phyloP scores from a whole-genome alignment of 2,329 filamentous ascomycete species.

The Talaromyces sp. region DNA sequence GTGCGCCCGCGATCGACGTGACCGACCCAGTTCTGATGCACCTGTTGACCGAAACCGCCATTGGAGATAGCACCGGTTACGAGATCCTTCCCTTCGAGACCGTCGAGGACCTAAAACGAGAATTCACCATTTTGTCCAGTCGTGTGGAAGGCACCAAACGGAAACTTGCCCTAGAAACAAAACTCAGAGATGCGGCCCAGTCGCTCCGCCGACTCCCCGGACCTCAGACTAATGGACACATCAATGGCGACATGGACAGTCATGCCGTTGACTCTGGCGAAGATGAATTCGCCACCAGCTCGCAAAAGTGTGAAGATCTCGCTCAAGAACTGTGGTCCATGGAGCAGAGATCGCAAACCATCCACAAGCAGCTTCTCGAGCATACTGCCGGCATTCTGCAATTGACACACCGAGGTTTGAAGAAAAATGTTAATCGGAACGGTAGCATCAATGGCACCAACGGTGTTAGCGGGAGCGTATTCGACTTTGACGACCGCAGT shows the following conservation, averaged over 20 bases:
- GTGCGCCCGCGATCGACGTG: slow-evolving; percentile 35
- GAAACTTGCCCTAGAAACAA: slow-evolving; percentile 83
- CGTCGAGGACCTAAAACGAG: slow-evolving; percentile 85
- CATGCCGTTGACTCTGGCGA: slow-evolving; percentile 55
- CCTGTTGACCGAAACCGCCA: slow-evolving; percentile 85
- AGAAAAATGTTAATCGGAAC: slow-evolving; percentile 48
- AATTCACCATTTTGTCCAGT: slow-evolving; percentile 64
- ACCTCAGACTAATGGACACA: slow-evolving; percentile 52
- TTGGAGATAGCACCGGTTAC: slow-evolving; percentile 79
- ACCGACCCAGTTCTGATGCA: slow-evolving; percentile 73
- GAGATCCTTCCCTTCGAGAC: slow-evolving; percentile 87
- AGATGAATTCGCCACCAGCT: slow-evolving; percentile 66
- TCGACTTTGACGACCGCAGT: slow-evolving; percentile 71
- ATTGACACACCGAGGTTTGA: slow-evolving; percentile 74
- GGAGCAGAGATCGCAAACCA: slow-evolving; percentile 69
- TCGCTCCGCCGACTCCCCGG: slow-evolving; percentile 79
- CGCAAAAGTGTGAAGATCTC: slow-evolving; percentile 79
- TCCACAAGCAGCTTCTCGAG: slow-evolving; percentile 71
- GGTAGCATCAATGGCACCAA: slow-evolving; percentile 18
- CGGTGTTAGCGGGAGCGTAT: slow-evolving; percentile 53
- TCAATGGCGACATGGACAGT: slow-evolving; percentile 47
- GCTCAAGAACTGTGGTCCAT: slow-evolving; percentile 73
- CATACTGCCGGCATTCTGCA: slow-evolving; percentile 92
- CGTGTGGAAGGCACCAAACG: slow-evolving; percentile 77
- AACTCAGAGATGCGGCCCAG: slow-evolving; percentile 87